A percentile compares a stretch with the other conserved stretches of the same genome.
These are phyloP conservation scores for Babesia ovis DNA, from an alignment of 169 alveolate genomes.

Conservation along the genomic window DNA sequence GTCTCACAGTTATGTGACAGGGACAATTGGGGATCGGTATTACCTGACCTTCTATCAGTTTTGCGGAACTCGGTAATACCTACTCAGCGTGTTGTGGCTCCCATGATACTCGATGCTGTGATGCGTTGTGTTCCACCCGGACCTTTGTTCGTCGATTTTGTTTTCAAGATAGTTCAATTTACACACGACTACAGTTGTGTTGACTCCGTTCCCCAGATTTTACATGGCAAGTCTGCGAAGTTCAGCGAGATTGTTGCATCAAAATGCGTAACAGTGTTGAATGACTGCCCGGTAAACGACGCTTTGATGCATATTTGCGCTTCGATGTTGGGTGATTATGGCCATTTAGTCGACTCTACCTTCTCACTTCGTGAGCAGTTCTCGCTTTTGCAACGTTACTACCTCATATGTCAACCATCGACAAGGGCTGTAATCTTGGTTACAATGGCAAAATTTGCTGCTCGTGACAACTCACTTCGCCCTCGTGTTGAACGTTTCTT, in stretches of 20 bases:
- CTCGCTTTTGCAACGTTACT: slow-evolving; percentile 59
- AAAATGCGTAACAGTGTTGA: neutral
- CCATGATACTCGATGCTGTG: slow-evolving; percentile 87
- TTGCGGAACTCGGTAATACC: slow-evolving; percentile 87
- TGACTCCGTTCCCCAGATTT: slow-evolving; percentile 82
- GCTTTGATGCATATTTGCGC: slow-evolving; percentile 66
- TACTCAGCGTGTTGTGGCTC: slow-evolving; percentile 89
- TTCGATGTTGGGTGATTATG: slow-evolving; percentile 69
- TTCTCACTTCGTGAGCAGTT: slow-evolving; percentile 35
- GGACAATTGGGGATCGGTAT: slow-evolving; percentile 81
- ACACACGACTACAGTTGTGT: slow-evolving; percentile 89
- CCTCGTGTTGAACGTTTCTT: slow-evolving; percentile 51
- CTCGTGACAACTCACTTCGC: slow-evolving; percentile 56
- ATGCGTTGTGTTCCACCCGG: slow-evolving; percentile 88
- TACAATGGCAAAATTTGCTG: slow-evolving; percentile 68
- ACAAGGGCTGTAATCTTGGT: slow-evolving; percentile 63
- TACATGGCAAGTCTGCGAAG: slow-evolving; percentile 10
- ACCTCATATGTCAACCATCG: slow-evolving; percentile 35
- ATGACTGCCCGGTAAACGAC: slow-evolving; percentile 18
- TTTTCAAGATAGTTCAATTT: slow-evolving; percentile 86
- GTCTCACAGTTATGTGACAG: slow-evolving; percentile 87
- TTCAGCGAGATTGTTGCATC: slow-evolving; percentile 57
- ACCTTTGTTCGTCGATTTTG: slow-evolving; percentile 90
- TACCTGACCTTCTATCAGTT: slow-evolving; percentile 88
- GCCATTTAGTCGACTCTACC: slow-evolving; percentile 55